phyloP scores from a whole-genome alignment of 1,139 yeast species.

The Nadsonia starkeyi-henricii region DNA sequence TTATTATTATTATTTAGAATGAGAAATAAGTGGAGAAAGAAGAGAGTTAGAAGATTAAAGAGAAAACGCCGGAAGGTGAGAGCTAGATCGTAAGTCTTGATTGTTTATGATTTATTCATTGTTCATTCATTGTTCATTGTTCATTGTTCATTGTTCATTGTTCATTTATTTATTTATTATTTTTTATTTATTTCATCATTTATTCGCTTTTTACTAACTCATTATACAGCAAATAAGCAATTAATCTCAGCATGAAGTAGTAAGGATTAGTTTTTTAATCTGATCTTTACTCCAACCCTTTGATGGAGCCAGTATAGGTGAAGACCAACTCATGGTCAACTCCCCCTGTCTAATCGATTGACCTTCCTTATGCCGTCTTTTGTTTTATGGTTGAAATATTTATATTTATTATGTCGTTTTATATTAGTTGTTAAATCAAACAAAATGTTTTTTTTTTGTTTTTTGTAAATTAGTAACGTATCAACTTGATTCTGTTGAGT shows the following conservation, averaged over 20 bases:
- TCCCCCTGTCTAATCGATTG: too few species aligned
- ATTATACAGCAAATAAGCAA: not conserved
- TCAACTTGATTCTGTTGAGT: not conserved
- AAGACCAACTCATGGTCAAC: too few species aligned
- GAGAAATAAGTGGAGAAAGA: slow-evolving; percentile 67
- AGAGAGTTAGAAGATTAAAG: slow-evolving; percentile 98
- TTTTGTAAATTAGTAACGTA: not conserved
- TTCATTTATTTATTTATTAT: too few species aligned
- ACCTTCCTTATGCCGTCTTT: not conserved
- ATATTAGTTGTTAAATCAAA: not conserved
- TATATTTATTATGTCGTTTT: not conserved
- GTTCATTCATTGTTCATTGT: too few species aligned
- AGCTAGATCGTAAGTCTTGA: slow-evolving; percentile 45
- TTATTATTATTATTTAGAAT: too few species aligned
- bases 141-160: too few species aligned
- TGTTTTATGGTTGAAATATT: not conserved
- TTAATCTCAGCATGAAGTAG: not conserved
- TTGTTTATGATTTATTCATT: too few species aligned
- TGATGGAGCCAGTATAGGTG: too few species aligned
- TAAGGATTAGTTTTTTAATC: not conserved
- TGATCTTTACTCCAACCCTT: too few species aligned
- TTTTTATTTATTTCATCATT: not conserved
- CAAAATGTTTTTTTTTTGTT: too few species aligned
- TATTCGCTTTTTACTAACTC: not conserved
- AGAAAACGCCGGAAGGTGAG: slow-evolving; percentile 99